Evolutionary conservation across 441 rosid genomes (phyloP).

Genomic region (Isatis lusitanica): DNA sequence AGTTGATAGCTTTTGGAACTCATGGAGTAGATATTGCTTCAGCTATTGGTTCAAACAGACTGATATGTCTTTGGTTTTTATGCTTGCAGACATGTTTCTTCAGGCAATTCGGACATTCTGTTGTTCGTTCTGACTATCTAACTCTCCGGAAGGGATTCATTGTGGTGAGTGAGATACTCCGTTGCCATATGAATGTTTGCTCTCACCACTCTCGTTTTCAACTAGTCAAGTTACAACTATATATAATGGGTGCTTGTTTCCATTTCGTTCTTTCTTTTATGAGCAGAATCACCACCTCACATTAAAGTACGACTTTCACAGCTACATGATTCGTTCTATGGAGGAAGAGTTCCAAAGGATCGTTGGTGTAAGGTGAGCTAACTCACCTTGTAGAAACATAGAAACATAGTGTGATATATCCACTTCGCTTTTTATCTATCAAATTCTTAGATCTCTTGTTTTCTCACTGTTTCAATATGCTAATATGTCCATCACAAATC

Average conservation of each 20-base stretch:
- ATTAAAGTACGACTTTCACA: slow-evolving; percentile 73
- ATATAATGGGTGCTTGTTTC: neutral
- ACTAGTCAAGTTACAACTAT: neutral
- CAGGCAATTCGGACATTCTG: slow-evolving; percentile 79
- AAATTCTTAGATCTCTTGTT: neutral
- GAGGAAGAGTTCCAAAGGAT: slow-evolving; percentile 93
- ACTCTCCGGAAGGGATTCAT: slow-evolving; percentile 86
- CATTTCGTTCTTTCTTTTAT: neutral
- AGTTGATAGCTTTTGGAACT: neutral
- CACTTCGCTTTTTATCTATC: neutral
- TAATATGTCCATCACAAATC: neutral
- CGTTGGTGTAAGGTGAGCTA: slow-evolving; percentile 81
- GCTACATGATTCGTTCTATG: slow-evolving; percentile 95
- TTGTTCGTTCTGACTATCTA: slow-evolving; percentile 80
- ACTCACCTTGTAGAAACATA: neutral
- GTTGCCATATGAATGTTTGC: neutral
- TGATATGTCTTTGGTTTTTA: neutral
- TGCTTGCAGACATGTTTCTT: slow-evolving; percentile 76
- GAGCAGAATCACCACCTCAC: slow-evolving; percentile 86
- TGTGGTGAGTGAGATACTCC: slow-evolving; percentile 45
- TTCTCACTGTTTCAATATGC: neutral
- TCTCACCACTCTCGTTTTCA: slow-evolving; percentile 1
- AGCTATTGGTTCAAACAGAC: neutral
- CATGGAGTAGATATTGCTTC: neutral
- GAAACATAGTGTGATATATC: neutral